phyloP scores from a whole-genome alignment of 108 stramenopile species.

The Epithemia pelagica region DNA sequence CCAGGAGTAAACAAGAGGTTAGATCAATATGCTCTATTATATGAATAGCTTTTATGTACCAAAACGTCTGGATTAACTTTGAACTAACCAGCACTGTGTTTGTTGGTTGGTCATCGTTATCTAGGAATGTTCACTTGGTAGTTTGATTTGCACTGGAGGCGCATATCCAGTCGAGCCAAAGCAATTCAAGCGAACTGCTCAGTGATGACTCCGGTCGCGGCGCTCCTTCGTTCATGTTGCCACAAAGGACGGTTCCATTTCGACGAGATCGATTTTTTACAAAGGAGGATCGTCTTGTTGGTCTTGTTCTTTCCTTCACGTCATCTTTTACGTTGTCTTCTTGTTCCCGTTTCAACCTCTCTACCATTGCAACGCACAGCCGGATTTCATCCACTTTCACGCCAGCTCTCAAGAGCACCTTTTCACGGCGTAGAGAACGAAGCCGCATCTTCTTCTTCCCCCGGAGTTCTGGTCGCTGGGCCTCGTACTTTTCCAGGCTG shows the following conservation, averaged over 20 bases:
- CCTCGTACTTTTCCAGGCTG: neutral
- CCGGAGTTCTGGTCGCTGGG: neutral
- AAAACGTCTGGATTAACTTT: no score
- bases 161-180: neutral
- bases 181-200: neutral
- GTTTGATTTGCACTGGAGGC: neutral
- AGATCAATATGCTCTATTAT: no score
- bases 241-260: no score
- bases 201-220: neutral
- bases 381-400: neutral
- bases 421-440: neutral
- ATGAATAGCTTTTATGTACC: no score
- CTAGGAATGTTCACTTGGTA: no score
- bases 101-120: no score
- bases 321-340: neutral
- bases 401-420: neutral
- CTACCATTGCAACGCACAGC: neutral
- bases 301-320: no score
- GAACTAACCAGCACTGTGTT: no score
- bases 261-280: no score
- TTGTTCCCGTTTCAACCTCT: neutral
- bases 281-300: no score
- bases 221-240: no score
- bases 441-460: neutral
- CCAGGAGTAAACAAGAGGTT: no score